Conservation (phyloP, 179 eudicot genomes). For the Carnegiea gigantea region DNA sequence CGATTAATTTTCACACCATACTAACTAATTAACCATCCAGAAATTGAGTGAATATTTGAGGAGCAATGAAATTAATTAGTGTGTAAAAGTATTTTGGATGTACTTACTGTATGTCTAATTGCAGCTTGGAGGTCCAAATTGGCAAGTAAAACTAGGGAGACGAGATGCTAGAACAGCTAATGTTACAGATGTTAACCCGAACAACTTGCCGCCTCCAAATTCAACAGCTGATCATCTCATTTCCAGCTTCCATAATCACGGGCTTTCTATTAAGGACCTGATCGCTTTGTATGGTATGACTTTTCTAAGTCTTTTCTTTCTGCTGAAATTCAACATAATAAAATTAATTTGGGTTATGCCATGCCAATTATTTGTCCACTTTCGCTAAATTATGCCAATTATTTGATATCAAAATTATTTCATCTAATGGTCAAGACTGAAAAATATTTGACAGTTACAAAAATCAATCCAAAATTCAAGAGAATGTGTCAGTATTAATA, state of each 20-base stretch:
- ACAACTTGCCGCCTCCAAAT: not conserved
- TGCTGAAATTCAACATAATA: not conserved
- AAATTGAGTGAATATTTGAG: not conserved
- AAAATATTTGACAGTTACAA: too few relatives aligned
- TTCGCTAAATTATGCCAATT: too few relatives aligned
- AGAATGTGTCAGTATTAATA: too few relatives aligned
- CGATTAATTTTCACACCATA: too few relatives aligned
- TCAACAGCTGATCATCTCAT: not conserved
- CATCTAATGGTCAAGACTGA: too few relatives aligned
- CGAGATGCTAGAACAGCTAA: not conserved
- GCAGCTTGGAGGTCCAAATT: not conserved
- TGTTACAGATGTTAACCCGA: not conserved
- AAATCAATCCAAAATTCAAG: too few relatives aligned
- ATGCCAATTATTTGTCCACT: too few relatives aligned
- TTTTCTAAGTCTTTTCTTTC: not conserved
- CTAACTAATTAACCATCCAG: not conserved
- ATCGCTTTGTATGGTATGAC: not conserved
- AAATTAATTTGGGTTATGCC: not conserved
- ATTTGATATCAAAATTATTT: too few relatives aligned
- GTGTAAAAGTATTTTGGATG: too few relatives aligned
- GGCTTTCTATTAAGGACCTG: not conserved
- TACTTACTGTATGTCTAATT: not conserved
- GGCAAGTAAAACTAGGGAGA: not conserved
- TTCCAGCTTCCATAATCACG: not conserved
- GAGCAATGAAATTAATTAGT: not conserved